These are phyloP conservation scores for Candida sphagnicola DNA, from an alignment of 805 yeast genomes.

Conservation along the genomic window DNA sequence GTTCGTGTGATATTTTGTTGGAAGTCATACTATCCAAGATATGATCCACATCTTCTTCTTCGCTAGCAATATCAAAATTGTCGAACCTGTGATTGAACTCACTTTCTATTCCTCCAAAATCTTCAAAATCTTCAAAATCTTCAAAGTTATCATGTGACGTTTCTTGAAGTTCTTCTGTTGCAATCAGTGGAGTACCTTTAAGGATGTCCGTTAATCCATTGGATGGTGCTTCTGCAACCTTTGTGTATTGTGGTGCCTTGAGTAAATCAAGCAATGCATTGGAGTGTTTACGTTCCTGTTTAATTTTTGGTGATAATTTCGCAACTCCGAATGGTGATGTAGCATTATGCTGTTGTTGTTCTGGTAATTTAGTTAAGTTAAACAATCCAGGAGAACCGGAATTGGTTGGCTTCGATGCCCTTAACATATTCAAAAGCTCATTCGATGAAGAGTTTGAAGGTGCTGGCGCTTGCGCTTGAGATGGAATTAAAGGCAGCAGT, in stretches of 20 bases:
- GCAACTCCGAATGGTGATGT: background rate
- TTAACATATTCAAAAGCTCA: conserved; percentile 14
- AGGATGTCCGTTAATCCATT: conserved; percentile 14
- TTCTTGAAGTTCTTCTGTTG: conserved; percentile 10
- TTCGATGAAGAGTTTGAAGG: conserved; percentile 10
- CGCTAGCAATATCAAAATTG: conserved; percentile 31
- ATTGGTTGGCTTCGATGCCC: conserved; percentile 6
- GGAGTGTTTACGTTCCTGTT: conserved; percentile 2
- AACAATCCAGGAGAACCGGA: conserved; percentile 1
- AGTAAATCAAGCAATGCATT: conserved; percentile 3
- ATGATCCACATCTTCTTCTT: conserved; percentile 28
- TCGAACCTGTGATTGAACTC: conserved; percentile 13
- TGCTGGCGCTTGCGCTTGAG: conserved; percentile 1
- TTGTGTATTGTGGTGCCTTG: background rate
- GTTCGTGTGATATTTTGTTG: conserved; percentile 1
- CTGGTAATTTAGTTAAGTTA: background rate
- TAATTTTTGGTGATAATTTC: no score
- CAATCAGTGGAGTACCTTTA: conserved; percentile 6
- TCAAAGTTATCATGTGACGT: conserved; percentile 26
- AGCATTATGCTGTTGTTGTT: background rate
- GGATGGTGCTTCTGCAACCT: conserved; percentile 4
- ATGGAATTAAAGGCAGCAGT: background rate
- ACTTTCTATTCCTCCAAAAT: conserved; percentile 18
- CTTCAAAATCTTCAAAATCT: conserved; percentile 30
- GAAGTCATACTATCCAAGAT: conserved; percentile 6